Conservation (phyloP, 2,329 filamentous ascomycete species). For the Zarea fungicola region DNA sequence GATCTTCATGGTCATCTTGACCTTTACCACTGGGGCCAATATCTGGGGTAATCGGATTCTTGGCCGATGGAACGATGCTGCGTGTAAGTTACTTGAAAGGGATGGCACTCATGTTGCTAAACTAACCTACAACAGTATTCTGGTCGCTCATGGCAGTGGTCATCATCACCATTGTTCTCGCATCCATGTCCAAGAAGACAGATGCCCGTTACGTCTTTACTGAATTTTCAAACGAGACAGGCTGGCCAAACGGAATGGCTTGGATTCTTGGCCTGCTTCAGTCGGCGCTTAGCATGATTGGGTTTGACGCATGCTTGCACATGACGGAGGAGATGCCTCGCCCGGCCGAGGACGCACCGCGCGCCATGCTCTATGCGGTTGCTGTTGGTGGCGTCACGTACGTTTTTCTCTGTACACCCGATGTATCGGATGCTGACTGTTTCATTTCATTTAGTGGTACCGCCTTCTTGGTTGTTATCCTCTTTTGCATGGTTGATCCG, state of each 20-base stretch:
- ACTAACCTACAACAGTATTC: conserved; percentile 25
- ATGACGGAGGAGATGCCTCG: conserved; percentile 43
- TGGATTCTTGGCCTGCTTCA: conserved; percentile 44
- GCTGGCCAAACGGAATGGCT: conserved; percentile 41
- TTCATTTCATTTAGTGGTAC: conserved; percentile 23
- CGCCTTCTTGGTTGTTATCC: conserved; percentile 35
- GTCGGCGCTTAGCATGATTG: conserved; percentile 29
- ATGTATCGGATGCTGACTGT: too few species aligned
- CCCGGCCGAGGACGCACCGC: conserved; percentile 34
- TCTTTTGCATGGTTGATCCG: conserved; percentile 36
- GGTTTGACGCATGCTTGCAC: conserved; percentile 41
- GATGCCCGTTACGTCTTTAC: conserved; percentile 38
- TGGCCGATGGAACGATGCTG: conserved; percentile 36
- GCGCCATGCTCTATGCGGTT: conserved; percentile 39
- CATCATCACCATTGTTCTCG: conserved; percentile 39
- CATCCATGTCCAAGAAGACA: conserved; percentile 39
- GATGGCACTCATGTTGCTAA: not conserved
- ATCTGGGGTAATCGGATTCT: conserved; percentile 37
- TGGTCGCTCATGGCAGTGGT: conserved; percentile 39
- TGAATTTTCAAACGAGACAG: conserved; percentile 38
- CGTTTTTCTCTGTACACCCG: too few species aligned
- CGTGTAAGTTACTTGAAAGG: conserved; percentile 22
- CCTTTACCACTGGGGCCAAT: conserved; percentile 32
- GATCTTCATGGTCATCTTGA: conserved; percentile 36
- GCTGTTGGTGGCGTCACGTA: conserved; percentile 38